A percentile compares a stretch with the other conserved stretches of the same genome.
These are phyloP conservation scores for Xylariaceae sp. DNA, from an alignment of 2,329 filamentous ascomycete genomes.

Conservation along the genomic window DNA sequence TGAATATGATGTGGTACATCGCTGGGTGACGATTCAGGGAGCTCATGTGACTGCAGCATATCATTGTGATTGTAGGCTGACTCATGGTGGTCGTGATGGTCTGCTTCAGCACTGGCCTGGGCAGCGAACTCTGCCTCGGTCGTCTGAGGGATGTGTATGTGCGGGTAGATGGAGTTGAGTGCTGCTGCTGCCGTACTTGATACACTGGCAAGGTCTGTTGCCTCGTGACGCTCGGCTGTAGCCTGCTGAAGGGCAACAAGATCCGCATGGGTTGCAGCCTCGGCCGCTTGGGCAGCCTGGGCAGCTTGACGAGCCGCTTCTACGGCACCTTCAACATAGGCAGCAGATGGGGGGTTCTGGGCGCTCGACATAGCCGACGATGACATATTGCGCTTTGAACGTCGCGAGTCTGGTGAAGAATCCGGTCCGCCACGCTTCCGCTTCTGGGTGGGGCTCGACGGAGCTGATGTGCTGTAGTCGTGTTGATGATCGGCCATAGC, in stretches of 20 bases:
- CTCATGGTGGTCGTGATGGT: slow-evolving; percentile 33
- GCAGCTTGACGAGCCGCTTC: slow-evolving; percentile 43
- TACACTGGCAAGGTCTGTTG: slow-evolving; percentile 50
- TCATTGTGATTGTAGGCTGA: slow-evolving; percentile 34
- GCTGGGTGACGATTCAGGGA: slow-evolving; percentile 33
- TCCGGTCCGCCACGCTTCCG: slow-evolving; percentile 51
- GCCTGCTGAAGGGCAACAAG: slow-evolving; percentile 58
- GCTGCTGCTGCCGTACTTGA: slow-evolving; percentile 60
- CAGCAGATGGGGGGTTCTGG: slow-evolving; percentile 42
- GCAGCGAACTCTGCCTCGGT: slow-evolving; percentile 60
- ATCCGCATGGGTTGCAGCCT: slow-evolving; percentile 46
- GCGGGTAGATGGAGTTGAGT: slow-evolving; percentile 57
- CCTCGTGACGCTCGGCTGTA: slow-evolving; percentile 45
- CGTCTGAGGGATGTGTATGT: slow-evolving; percentile 54
- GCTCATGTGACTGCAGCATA: slow-evolving; percentile 36
- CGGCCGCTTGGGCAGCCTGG: slow-evolving; percentile 34
- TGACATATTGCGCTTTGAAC: slow-evolving; percentile 49
- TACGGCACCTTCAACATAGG: slow-evolving; percentile 55
- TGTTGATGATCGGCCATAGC: slow-evolving; percentile 48
- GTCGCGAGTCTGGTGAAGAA: slow-evolving; percentile 46
- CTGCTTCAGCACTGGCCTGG: slow-evolving; percentile 42
- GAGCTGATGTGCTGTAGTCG: slow-evolving; percentile 42
- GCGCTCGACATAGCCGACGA: slow-evolving; percentile 43
- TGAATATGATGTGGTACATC: slow-evolving; percentile 25
- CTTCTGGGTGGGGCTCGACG: slow-evolving; percentile 49